A percentile compares a stretch with the other conserved stretches of the same genome.
phyloP scores from a whole-genome alignment of 2,329 filamentous ascomycete genomes.

The Annulohypoxylon truncatum region DNA sequence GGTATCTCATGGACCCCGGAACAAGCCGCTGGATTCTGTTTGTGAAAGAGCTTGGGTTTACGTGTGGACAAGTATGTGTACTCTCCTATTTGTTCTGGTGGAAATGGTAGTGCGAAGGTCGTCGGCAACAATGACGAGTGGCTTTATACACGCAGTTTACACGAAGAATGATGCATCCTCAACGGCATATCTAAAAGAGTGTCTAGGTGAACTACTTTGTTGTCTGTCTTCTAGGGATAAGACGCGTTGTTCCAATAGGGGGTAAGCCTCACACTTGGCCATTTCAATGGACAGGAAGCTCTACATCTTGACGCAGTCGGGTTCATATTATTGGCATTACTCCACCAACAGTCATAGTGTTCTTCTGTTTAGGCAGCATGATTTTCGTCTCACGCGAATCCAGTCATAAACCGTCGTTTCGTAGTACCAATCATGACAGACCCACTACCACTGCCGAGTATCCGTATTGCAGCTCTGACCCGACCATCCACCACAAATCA shows the following conservation, averaged over 20 bases:
- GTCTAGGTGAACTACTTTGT: background rate
- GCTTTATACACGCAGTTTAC: no score
- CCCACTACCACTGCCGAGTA: conserved; percentile 18
- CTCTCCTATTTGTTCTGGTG: background rate
- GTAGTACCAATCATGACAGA: conserved; percentile 2
- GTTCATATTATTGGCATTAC: background rate
- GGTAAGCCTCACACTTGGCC: background rate
- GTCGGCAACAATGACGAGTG: background rate
- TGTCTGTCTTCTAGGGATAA: background rate
- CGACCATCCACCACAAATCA: conserved; percentile 19
- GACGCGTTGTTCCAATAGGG: background rate
- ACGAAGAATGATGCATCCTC: background rate
- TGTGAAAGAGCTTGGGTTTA: conserved; percentile 7
- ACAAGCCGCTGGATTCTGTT: background rate
- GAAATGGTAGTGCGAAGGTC: background rate
- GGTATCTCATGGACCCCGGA: background rate
- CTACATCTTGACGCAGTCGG: background rate
- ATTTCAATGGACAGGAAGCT: background rate
- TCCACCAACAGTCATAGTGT: background rate
- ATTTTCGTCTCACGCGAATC: background rate
- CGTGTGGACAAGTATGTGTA: background rate
- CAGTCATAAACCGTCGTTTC: background rate
- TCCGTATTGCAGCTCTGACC: conserved; percentile 15
- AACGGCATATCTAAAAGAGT: background rate
- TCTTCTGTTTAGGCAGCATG: background rate